These are phyloP conservation scores for Starmera amethionina DNA, from an alignment of 805 yeast genomes.

Conservation along the genomic window DNA sequence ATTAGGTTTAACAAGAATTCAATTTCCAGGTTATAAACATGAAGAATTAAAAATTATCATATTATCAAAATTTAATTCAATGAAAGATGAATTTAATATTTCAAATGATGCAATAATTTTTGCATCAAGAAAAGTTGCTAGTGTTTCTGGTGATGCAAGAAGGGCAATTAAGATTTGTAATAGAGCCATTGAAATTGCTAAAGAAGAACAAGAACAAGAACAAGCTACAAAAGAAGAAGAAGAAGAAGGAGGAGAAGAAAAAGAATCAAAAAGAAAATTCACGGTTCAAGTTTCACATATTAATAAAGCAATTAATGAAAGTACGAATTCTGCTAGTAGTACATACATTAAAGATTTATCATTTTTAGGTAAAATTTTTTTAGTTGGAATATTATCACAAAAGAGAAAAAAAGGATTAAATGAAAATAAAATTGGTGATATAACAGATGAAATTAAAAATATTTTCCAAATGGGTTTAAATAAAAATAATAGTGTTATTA, in stretches of 20 bases:
- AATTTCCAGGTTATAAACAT: conserved; percentile 82
- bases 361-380: conserved; percentile 58
- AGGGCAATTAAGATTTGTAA: conserved; percentile 82
- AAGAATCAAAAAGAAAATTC: conserved; percentile 13
- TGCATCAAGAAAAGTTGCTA: conserved; percentile 89
- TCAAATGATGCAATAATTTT: conserved; percentile 76
- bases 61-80: conserved; percentile 49
- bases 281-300: conserved; percentile 66
- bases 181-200: conserved; percentile 85
- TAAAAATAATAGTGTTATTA: conserved; percentile 15
- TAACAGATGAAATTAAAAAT: conserved; percentile 65
- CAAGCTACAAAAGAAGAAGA: conserved; percentile 3
- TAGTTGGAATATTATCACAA: conserved; percentile 58
- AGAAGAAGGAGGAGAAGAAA: conserved; percentile 11
- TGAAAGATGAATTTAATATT: conserved; percentile 26
- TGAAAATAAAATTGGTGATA: conserved; percentile 65
- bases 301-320: conserved; percentile 68
- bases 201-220: conserved; percentile 25
- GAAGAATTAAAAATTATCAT: conserved; percentile 72
- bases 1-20: conserved; percentile 77
- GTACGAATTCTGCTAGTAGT: conserved; percentile 65
- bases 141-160: conserved; percentile 96
- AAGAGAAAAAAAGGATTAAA: conserved; percentile 59
- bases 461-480: conserved; percentile 31
- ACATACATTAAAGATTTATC: conserved; percentile 50